Evolutionary conservation across 805 yeast genomes (phyloP).

Genomic region (Candida parachauliodes): DNA sequence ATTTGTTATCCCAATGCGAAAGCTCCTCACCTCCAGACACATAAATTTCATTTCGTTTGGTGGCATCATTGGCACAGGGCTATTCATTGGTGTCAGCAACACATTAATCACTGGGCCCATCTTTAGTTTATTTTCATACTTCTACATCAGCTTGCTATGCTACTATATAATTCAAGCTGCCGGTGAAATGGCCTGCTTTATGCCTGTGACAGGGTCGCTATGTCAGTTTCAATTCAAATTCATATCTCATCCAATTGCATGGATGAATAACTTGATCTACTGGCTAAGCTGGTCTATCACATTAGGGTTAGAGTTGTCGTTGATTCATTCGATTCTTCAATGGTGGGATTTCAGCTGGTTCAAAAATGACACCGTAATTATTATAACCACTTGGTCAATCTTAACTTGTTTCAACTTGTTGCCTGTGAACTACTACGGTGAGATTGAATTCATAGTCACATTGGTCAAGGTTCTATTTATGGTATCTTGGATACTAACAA

Average conservation of each 20-base stretch:
- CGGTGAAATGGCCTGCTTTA: conserved; percentile 17
- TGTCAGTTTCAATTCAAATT: conserved; percentile 18
- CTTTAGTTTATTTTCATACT: conserved; percentile 16
- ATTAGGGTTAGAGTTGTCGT: conserved; percentile 19
- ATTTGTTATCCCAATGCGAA: neutral
- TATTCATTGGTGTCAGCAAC: conserved; percentile 16
- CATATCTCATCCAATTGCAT: conserved; percentile 15
- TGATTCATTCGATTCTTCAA: conserved; percentile 14
- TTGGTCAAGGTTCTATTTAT: conserved; percentile 18
- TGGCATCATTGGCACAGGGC: conserved; percentile 22
- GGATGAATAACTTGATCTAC: conserved; percentile 19
- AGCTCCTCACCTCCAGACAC: conserved; percentile 10
- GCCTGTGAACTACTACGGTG: conserved; percentile 20
- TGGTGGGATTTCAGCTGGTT: conserved; percentile 13
- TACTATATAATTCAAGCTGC: conserved; percentile 17
- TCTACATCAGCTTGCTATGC: conserved; percentile 17
- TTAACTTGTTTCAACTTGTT: conserved; percentile 18
- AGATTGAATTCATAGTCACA: conserved; percentile 17
- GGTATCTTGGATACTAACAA: conserved; percentile 14
- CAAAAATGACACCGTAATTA: conserved; percentile 6
- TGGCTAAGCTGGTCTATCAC: conserved; percentile 26
- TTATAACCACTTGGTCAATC: conserved; percentile 12
- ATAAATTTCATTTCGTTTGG: conserved; percentile 21
- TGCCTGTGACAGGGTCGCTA: conserved; percentile 18
- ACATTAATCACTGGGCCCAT: conserved; percentile 17